Percentiles rank a stretch among this genome's conserved stretches.
Evolutionary conservation across 306 rosid genomes (phyloP).

Genomic region (Prunus salicina): DNA sequence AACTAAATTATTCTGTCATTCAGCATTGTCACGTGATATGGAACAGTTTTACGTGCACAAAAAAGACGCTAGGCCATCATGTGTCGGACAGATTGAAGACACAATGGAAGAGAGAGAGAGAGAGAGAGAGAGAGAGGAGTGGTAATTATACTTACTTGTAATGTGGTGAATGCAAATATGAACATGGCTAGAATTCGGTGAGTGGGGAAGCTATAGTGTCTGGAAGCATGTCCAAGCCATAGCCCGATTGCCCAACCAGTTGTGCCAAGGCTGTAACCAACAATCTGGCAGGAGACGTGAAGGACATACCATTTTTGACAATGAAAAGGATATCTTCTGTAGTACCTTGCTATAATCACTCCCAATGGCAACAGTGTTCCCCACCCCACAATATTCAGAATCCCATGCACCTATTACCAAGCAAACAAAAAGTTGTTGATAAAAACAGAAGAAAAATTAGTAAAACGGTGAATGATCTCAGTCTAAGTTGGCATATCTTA

Average conservation of each 20-base stretch:
- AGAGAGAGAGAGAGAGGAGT: not conserved
- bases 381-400: conserved; percentile 78
- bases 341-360: conserved; percentile 62
- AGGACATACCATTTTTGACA: conserved; percentile 7
- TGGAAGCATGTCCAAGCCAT: conserved; percentile 66
- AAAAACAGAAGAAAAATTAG: not conserved
- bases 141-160: conserved; percentile 43
- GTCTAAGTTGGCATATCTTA: conserved; percentile 17
- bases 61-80: too few relatives aligned
- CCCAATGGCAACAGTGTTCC: conserved; percentile 72
- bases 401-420: conserved; percentile 63
- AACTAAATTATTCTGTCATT: not conserved
- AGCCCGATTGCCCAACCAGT: conserved; percentile 67
- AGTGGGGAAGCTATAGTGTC: conserved; percentile 40
- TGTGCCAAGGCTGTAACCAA: conserved; percentile 53
- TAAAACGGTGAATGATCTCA: not conserved
- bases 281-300: conserved; percentile 45
- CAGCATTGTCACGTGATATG: accelerated
- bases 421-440: too few relatives aligned
- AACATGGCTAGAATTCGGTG: conserved; percentile 53
- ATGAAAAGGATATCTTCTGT: conserved; percentile 30
- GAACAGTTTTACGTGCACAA: not conserved
- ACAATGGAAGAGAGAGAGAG: not conserved
- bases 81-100: too few relatives aligned
- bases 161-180: conserved; percentile 60